Evolutionary conservation across 768 basidiomycete genomes (phyloP), one percentile per base, ranked within the genome.

Genomic region (Coprinopsis strossmayeri): DNA sequence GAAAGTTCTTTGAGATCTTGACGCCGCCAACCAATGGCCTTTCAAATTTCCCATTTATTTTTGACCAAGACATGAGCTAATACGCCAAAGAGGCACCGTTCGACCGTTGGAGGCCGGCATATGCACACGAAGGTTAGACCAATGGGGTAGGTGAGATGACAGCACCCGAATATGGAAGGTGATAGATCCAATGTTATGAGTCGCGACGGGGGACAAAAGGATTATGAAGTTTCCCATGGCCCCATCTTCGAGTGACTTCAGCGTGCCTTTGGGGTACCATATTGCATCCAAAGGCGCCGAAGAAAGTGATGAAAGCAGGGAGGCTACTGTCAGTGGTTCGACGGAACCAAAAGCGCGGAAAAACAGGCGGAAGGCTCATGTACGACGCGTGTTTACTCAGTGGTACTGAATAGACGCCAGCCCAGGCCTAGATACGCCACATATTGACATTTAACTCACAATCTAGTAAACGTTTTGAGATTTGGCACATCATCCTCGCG

Each of bases 321-420:
- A n/a, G n/a, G n/a, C n/a, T n/a, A n/a, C n/a, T n/a, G n/a, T n/a
- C n/a, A n/a, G n/a, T n/a, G n/a, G n/a, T n/a, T n/a, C n/a, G n/a
- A n/a, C n/a, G n/a, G n/a, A n/a, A n/a, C n/a, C n/a, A n/a, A n/a
- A n/a, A n/a, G n/a, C n/a, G n/a, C n/a, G n/a, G 20, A 28, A 27
- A 40, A 26, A 35, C 17, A 35, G 39, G 39, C 46, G 38, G 53
- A 23, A 34, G 34, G 48, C 51, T 30, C 52, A 55, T n/a, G n/a
- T n/a, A n/a, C n/a, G n/a, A n/a, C n/a, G n/a, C n/a, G n/a, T 41
- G 48, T 40, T 50, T 26, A 15, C 30, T 15, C 9, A 32, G 30
- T 32, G 30, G 15, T 32, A 32, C 15, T 7, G 9, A 15, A 32
- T 32, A 15, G 30, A 32, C 30, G 30, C 30, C 30, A 15, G 30